phyloP scores from a whole-genome alignment of 2,329 filamentous ascomycete species.

The Stachybotrys chlorohalonatus region DNA sequence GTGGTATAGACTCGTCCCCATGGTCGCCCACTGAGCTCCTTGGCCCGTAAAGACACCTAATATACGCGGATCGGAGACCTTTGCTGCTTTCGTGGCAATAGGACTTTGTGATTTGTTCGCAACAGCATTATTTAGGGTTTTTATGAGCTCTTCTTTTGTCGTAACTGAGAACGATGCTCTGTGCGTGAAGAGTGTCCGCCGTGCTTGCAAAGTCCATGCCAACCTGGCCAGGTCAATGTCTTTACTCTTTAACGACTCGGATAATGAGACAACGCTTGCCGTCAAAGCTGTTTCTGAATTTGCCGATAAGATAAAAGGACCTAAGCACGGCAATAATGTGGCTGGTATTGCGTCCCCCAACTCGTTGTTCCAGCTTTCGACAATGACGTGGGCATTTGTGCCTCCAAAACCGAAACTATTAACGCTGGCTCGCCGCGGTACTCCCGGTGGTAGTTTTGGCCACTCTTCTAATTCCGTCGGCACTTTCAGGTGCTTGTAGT shows the following conservation, averaged over 20 bases:
- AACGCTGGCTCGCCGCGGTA: constrained; percentile 6
- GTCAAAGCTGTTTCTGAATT: neutral
- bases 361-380: neutral
- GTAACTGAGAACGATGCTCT: neutral
- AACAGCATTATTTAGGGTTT: neutral
- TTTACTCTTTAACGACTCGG: neutral
- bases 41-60: constrained; percentile 20
- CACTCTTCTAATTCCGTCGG: constrained; percentile 5
- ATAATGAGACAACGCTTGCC: neutral
- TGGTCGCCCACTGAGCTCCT: constrained; percentile 21
- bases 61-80: neutral
- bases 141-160: neutral
- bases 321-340: neutral
- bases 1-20: constrained; percentile 17
- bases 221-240: neutral
- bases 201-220: neutral
- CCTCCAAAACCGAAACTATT: constrained; percentile 10
- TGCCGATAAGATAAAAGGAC: neutral
- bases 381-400: constrained; percentile 5
- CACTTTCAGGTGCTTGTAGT: constrained; percentile 8
- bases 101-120: neutral
- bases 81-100: neutral
- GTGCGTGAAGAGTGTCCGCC: neutral
- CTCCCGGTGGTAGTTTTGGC: constrained; percentile 1
- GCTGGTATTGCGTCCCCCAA: neutral